phyloP scores from a whole-genome alignment of 108 stramenopile species.

The Asterionellopsis glacialis region DNA sequence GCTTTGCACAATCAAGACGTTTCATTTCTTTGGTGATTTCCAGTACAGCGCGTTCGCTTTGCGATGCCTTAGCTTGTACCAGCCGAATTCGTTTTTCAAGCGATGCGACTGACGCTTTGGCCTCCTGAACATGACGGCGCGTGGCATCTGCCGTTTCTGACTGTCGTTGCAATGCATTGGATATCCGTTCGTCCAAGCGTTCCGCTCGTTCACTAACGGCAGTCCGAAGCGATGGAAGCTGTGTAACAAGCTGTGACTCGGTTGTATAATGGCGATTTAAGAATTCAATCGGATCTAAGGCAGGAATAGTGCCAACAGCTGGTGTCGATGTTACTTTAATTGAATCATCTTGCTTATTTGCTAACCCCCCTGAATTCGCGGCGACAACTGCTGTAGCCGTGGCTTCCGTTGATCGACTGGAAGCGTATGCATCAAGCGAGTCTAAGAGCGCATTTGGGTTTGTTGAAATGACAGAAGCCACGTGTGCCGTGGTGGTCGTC shows the following conservation, averaged over 20 bases:
- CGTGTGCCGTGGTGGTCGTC: too few species aligned
- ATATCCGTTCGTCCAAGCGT: slow-evolving; percentile 71
- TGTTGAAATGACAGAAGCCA: neutral
- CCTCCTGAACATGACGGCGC: slow-evolving; percentile 61
- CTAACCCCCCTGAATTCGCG: neutral
- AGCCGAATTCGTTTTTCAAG: slow-evolving; percentile 52
- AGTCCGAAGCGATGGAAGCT: slow-evolving; percentile 59
- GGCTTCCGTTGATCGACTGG: slow-evolving; percentile 7
- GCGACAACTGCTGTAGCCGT: neutral
- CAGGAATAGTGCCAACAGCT: neutral
- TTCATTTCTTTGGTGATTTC: slow-evolving; percentile 95
- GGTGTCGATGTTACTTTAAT: neutral
- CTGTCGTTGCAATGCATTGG: slow-evolving; percentile 69
- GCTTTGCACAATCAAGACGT: slow-evolving; percentile 94
- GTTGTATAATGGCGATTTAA: slow-evolving; percentile 73
- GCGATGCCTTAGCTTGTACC: slow-evolving; percentile 66
- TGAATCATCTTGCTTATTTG: too few species aligned
- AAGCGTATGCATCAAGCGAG: slow-evolving; percentile 6
- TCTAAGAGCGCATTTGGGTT: slow-evolving; percentile 4
- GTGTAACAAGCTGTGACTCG: slow-evolving; percentile 53
- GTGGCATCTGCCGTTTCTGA: slow-evolving; percentile 54
- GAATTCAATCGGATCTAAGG: slow-evolving; percentile 69
- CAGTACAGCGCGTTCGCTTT: slow-evolving; percentile 68
- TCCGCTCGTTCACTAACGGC: slow-evolving; percentile 61
- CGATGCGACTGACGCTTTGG: slow-evolving; percentile 50